A percentile compares a stretch with the other conserved stretches of the same genome.
phyloP scores from a whole-genome alignment of 495 filamentous ascomycete genomes.

The Aspergillus funiculosus region DNA sequence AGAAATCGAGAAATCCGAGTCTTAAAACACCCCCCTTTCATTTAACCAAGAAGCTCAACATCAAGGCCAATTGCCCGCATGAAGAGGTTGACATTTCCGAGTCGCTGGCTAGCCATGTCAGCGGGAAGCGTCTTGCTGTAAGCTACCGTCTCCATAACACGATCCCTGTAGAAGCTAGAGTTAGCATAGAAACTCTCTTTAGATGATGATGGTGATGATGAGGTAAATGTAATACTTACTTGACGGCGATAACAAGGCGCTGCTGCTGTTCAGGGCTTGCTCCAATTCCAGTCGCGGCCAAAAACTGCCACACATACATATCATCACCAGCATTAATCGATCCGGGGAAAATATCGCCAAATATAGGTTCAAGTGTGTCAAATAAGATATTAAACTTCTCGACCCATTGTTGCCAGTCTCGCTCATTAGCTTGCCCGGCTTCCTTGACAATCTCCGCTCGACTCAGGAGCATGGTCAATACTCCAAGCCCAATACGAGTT shows the following conservation, averaged over 20 bases:
- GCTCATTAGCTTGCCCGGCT: conserved; percentile 57
- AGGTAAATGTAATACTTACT: conserved; percentile 51
- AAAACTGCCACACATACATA: conserved; percentile 95
- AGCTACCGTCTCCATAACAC: conserved; percentile 91
- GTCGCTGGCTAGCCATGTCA: conserved; percentile 71
- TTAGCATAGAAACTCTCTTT: conserved; percentile 16
- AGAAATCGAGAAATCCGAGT: not conserved
- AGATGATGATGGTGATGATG: not conserved
- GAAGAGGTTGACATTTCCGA: conserved; percentile 93
- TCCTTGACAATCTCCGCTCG: conserved; percentile 91
- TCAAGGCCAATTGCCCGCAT: conserved; percentile 97
- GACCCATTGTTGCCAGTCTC: conserved; percentile 78
- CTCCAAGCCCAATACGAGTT: conserved; percentile 77
- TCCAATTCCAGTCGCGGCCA: conserved; percentile 88
- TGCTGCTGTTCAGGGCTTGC: conserved; percentile 92
- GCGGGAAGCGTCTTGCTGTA: conserved; percentile 82
- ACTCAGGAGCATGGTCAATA: conserved; percentile 91
- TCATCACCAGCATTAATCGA: conserved; percentile 78
- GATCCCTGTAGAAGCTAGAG: conserved; percentile 50
- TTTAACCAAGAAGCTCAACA: conserved; percentile 81
- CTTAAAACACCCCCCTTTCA: not conserved
- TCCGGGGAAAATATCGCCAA: conserved; percentile 80
- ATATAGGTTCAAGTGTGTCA: conserved; percentile 72
- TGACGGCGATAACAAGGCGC: conserved; percentile 86
- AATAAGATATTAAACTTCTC: conserved; percentile 80